Conservation (phyloP, 2,329 filamentous ascomycete genomes). For the Coniochaeta hoffmannii region DNA sequence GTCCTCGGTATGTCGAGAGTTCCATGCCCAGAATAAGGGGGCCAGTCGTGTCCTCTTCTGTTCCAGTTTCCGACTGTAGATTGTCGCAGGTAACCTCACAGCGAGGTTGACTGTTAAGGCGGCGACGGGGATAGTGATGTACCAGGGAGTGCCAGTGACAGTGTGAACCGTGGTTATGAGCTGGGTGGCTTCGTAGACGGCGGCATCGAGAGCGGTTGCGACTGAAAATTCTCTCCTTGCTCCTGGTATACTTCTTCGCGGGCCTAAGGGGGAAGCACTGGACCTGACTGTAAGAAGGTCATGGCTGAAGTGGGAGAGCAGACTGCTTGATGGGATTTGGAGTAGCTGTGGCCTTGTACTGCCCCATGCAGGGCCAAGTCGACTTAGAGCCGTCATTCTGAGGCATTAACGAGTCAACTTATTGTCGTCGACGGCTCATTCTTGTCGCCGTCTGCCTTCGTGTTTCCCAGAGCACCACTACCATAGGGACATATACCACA, state of each 20-base stretch:
- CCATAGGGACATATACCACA: too few species aligned
- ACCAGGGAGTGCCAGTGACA: constrained; percentile 42
- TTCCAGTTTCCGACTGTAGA: constrained; percentile 26
- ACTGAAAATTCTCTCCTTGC: constrained; percentile 27
- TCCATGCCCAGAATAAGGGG: constrained; percentile 27
- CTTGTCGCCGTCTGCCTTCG: not conserved
- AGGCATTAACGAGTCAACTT: not conserved
- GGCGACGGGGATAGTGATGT: constrained; percentile 43
- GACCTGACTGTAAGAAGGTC: not conserved
- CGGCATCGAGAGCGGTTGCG: constrained; percentile 18
- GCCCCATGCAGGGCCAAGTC: not conserved
- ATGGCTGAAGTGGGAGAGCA: not conserved
- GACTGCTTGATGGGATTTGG: not conserved
- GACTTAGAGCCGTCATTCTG: not conserved
- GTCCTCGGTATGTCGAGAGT: constrained; percentile 16
- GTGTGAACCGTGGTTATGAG: constrained; percentile 36
- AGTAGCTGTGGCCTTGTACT: not conserved
- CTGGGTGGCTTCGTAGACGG: constrained; percentile 32
- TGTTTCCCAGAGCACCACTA: too few species aligned
- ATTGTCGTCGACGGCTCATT: not conserved
- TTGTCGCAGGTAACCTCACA: constrained; percentile 37
- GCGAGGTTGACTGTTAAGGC: constrained; percentile 37
- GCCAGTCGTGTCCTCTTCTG: constrained; percentile 20
- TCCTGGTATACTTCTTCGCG: constrained; percentile 7
- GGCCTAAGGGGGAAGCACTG: not conserved